Evolutionary conservation across 805 yeast species (phyloP), one percentile per base, ranked within the genome.

Genomic region (Yarrowia keelungensis): DNA sequence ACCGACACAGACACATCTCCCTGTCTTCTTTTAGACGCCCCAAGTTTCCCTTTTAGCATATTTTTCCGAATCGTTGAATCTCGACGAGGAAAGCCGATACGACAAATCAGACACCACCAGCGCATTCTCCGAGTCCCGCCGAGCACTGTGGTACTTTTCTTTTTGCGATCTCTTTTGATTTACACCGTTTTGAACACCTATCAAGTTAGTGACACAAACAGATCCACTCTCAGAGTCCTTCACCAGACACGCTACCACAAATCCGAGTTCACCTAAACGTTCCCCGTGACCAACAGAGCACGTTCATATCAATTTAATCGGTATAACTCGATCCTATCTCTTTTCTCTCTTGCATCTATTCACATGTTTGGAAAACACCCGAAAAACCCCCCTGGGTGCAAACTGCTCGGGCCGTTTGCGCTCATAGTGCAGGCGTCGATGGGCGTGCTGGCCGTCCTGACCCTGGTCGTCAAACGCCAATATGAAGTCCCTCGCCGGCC

Each of bases 401-500:
- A 88, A 74, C 81, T 90, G 26, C 76, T 94, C 41, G 98, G 98
- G 0, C 94, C 97, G 3, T 90, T 92, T 69, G 91, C 98, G 0
- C 81, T 94, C 41, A 67, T 89, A 7, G 87, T 96, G 15, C 99
- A 94, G 77, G 83, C 85, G 1, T 75, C 86, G 5, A 80, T 95
- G 79, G 99, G 98, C 0, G 75, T 89, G 8, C 79, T 92, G 32
- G 92, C 97, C 12, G 77, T 95, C 4, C 82, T 88, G 38, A 86
- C 94, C 2, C 80, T 94, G 51, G 86, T 92, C 2, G 79, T 88
- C 50, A 94, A 95, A 75, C 82, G 98, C 67, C 85, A 81, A 70
- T 85, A 87, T 70, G 99, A 94, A 74, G 84, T 84, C 70, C 98
- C 98, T 0, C 83, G 92, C 72, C 82, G 99, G 71, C 93, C 96